phyloP scores from a whole-genome alignment of 2,329 filamentous ascomycete genomes.

The Diplodia intermedia region DNA sequence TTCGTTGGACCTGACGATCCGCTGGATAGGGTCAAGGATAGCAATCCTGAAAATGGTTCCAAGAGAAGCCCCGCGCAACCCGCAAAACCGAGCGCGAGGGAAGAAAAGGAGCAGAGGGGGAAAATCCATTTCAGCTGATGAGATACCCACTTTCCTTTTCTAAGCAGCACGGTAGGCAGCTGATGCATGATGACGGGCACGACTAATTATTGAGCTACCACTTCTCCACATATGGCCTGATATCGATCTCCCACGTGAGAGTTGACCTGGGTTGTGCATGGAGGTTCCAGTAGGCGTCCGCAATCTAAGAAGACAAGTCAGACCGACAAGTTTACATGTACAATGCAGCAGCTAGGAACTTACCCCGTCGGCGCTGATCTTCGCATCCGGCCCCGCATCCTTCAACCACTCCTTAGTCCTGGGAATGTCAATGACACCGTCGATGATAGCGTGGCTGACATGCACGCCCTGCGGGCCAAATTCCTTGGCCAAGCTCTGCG shows the following conservation, averaged over 20 bases:
- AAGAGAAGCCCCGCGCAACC: neutral
- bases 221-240: slow-evolving; percentile 82
- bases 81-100: slow-evolving; percentile 18
- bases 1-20: neutral
- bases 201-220: slow-evolving; percentile 60
- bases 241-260: slow-evolving; percentile 83
- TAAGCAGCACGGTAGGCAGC: slow-evolving; percentile 36
- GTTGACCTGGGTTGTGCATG: slow-evolving; percentile 80
- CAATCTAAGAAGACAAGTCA: slow-evolving; percentile 66
- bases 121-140: slow-evolving; percentile 42
- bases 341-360: slow-evolving; percentile 46
- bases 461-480: slow-evolving; percentile 86
- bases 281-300: slow-evolving; percentile 83
- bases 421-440: slow-evolving; percentile 84
- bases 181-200: neutral
- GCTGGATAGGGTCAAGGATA: neutral
- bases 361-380: slow-evolving; percentile 77
- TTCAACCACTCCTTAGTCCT: slow-evolving; percentile 67
- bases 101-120: slow-evolving; percentile 37
- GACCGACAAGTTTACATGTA: slow-evolving; percentile 18
- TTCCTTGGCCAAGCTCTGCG: slow-evolving; percentile 78
- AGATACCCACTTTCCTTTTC: slow-evolving; percentile 56
- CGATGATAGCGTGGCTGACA: slow-evolving; percentile 81
- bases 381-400: slow-evolving; percentile 65
- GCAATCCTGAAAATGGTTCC: neutral